Evolutionary conservation across 495 filamentous ascomycete genomes (phyloP), one percentile per base, ranked within the genome.

Genomic region (Lindgomyces ingoldianus): DNA sequence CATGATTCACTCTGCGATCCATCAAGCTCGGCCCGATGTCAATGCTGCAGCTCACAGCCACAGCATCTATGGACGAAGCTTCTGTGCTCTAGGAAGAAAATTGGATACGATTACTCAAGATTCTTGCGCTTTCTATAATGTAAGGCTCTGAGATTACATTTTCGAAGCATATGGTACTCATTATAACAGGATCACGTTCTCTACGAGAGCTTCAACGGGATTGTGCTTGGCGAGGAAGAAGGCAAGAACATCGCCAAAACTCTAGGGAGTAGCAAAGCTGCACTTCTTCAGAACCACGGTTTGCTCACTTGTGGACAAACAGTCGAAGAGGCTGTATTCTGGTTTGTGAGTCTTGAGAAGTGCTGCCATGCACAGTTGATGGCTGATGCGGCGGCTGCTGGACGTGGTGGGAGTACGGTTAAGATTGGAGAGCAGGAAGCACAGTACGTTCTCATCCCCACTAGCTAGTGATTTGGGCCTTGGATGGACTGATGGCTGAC

Each of bases 291-390:
- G 64, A 91, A 91, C 71, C 89, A 92, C 69, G 85, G 85, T 9
- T 71, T 88, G 1, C 62, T 87, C 25, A 86, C 83, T 0, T 69
- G 72, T 16, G 77, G 74, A 11, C 26, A 64, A n/a, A 73, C 74
- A 1, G 60, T 77, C 19, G 75, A 77, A 48, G 76, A 72, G 62
- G 77, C 85, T 0, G 81, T 91, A 1, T 90, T 86, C 70, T 92
- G 88, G 89, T 92, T 91, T 72, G 75, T 89, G 30, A 86, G 82
- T 53, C 68, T 93, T 61, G 89, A 91, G 64, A 89, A 85, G 65
- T 89, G 85, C 73, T 91, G 89, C 70, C 83, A 91, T 69, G 81
- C 83, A n/a, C 89, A 92, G 73, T 73, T 93, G 30, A 65, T 91
- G 60, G 89, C 89, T 3, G 89, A 93, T 73, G 89, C 89, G 0